phyloP scores from a whole-genome alignment of 1,139 yeast species.

The Kluyveromyces sp. region DNA sequence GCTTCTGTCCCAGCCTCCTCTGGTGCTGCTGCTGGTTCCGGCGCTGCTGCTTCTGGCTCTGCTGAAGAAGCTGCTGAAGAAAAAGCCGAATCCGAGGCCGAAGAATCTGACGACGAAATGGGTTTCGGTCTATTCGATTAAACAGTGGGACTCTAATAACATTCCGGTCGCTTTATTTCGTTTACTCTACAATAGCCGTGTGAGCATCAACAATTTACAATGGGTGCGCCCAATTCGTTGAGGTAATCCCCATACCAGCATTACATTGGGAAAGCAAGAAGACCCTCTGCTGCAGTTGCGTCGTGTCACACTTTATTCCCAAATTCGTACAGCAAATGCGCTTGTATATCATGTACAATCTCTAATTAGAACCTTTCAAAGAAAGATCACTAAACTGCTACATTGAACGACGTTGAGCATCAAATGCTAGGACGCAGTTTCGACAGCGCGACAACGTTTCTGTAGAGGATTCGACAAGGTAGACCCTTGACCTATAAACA shows the following conservation, averaged over 20 bases:
- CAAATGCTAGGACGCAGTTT: too few species aligned
- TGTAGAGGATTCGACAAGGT: too few species aligned
- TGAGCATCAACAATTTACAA: too few species aligned
- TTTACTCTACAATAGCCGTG: not conserved
- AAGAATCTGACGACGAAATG: conserved; percentile 68
- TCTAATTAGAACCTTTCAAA: not conserved
- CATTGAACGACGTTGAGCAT: too few species aligned
- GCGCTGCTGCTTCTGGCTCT: conserved; percentile 46
- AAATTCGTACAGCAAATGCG: not conserved
- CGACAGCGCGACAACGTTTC: too few species aligned
- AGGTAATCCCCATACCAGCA: not conserved
- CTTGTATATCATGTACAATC: not conserved
- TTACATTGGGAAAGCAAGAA: not conserved
- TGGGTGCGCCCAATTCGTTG: not conserved
- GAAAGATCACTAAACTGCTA: too few species aligned
- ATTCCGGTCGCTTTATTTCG: not conserved
- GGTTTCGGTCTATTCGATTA: conserved; percentile 90
- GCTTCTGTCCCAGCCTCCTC: conserved; percentile 82
- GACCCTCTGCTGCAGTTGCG: not conserved
- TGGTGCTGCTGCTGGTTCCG: conserved; percentile 59
- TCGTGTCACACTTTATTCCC: not conserved
- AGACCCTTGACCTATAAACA: too few species aligned
- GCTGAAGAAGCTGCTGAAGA: conserved; percentile 54
- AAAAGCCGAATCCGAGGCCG: conserved; percentile 52
- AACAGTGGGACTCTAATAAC: conserved; percentile 16